A percentile compares a stretch with the other conserved stretches of the same genome.
Conservation (phyloP, 1,284 basidiomycete species). For the Polyporus tsugae region DNA sequence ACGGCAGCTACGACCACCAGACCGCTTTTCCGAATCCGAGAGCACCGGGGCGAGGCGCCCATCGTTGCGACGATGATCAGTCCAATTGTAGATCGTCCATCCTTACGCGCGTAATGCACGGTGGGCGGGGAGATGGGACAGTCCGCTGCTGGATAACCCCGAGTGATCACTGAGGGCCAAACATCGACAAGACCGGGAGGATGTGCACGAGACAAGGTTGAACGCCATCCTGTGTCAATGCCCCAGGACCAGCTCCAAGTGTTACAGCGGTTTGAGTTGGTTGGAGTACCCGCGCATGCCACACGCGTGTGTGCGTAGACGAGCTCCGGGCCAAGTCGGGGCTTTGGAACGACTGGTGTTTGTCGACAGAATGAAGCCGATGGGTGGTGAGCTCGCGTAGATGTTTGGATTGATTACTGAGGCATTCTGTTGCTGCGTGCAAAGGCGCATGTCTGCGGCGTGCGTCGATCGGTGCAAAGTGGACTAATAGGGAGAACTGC, state of each 20-base stretch:
- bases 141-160: not conserved
- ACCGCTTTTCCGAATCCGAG: not conserved
- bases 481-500: not conserved
- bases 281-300: not conserved
- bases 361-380: not conserved
- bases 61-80: not conserved
- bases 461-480: not conserved
- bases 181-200: not conserved
- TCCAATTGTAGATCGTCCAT: not conserved
- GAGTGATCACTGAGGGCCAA: not conserved
- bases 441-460: not conserved
- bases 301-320: not conserved
- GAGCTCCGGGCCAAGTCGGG: not conserved
- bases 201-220: not conserved
- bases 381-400: not conserved
- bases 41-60: conserved; percentile 1
- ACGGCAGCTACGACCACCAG: not conserved
- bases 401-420: not conserved
- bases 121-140: not conserved
- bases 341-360: not conserved
- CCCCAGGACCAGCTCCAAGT: not conserved
- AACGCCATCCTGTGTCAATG: not conserved
- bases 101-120: not conserved
- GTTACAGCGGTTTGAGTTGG: not conserved
- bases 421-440: not conserved